Percentiles rank a stretch among this genome's conserved stretches.
These are phyloP conservation scores for Penicillium canariense DNA, from an alignment of 495 filamentous ascomycete species.

Conservation along the genomic window DNA sequence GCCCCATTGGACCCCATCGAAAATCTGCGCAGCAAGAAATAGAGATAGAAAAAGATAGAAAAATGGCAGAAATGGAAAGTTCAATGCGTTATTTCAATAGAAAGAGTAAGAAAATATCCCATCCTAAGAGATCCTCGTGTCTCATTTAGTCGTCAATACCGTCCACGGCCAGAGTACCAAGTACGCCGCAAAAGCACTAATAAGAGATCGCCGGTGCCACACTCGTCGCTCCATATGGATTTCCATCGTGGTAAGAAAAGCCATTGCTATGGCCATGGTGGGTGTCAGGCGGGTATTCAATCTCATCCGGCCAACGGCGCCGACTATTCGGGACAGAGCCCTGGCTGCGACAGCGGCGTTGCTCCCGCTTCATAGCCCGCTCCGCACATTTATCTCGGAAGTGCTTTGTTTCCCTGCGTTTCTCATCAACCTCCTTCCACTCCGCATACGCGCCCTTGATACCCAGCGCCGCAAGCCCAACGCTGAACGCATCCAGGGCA, in stretches of 20 bases:
- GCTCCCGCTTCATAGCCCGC: conserved; percentile 35
- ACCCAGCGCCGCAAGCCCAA: conserved; percentile 82
- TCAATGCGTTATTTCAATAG: background rate
- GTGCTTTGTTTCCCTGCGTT: conserved; percentile 52
- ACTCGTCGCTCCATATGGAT: conserved; percentile 12
- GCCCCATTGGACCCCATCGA: background rate
- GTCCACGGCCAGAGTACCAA: background rate
- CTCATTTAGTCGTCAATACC: background rate
- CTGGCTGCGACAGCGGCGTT: conserved; percentile 20
- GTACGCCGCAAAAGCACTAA: background rate
- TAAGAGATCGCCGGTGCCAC: conserved; percentile 12
- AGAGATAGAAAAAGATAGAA: background rate
- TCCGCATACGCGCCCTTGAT: conserved; percentile 80
- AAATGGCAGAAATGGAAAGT: background rate
- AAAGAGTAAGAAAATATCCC: background rate
- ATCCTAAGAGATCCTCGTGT: background rate
- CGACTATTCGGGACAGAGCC: conserved; percentile 1
- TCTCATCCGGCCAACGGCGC: conserved; percentile 29
- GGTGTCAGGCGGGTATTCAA: conserved; percentile 16
- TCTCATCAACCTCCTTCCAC: conserved; percentile 65
- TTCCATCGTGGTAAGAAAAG: conserved; percentile 14
- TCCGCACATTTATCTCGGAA: conserved; percentile 50
- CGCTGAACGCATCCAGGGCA: conserved; percentile 69
- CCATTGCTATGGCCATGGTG: background rate
- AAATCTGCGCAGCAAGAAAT: background rate